Percentiles rank a stretch among this genome's conserved stretches.
These are phyloP conservation scores for Lepidium sativum DNA, from an alignment of 345 rosid species.

Conservation along the genomic window DNA sequence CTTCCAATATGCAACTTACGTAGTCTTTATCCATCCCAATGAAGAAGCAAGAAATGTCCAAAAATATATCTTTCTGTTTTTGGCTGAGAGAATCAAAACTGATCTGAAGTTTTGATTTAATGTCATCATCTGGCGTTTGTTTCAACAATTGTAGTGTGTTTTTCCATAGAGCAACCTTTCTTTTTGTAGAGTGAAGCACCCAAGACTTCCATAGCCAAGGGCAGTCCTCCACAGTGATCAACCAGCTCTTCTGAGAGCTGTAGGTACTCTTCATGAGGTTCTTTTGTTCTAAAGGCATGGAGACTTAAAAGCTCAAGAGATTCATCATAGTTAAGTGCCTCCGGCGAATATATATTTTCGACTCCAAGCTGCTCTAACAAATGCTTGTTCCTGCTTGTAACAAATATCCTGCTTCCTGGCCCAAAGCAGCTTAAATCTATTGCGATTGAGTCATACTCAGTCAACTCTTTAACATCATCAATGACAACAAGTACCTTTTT, in stretches of 20 bases:
- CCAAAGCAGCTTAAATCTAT: neutral
- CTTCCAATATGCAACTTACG: conserved; percentile 9
- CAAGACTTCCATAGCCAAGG: conserved; percentile 29
- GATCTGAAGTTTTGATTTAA: conserved; percentile 1
- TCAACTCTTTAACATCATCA: neutral
- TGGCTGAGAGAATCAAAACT: neutral
- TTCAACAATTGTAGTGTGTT: neutral
- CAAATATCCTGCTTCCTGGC: conserved; percentile 11
- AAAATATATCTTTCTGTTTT: conserved; percentile 7
- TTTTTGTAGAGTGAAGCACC: neutral
- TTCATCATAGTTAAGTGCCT: neutral
- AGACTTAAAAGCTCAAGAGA: conserved; percentile 11
- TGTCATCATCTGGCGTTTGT: neutral
- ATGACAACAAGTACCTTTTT: neutral
- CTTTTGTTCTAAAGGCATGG: conserved; percentile 6
- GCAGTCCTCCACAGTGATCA: conserved; percentile 17
- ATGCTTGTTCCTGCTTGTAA: neutral
- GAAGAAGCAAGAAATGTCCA: conserved; percentile 28
- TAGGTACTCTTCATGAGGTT: neutral
- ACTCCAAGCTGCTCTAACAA: neutral
- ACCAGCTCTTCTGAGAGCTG: neutral
- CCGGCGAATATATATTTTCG: neutral
- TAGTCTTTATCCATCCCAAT: conserved; percentile 14
- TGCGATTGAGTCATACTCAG: neutral
- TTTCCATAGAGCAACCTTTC: conserved; percentile 1